phyloP scores from a whole-genome alignment of 2,329 filamentous ascomycete species.

The Corinectria fuckeliana region DNA sequence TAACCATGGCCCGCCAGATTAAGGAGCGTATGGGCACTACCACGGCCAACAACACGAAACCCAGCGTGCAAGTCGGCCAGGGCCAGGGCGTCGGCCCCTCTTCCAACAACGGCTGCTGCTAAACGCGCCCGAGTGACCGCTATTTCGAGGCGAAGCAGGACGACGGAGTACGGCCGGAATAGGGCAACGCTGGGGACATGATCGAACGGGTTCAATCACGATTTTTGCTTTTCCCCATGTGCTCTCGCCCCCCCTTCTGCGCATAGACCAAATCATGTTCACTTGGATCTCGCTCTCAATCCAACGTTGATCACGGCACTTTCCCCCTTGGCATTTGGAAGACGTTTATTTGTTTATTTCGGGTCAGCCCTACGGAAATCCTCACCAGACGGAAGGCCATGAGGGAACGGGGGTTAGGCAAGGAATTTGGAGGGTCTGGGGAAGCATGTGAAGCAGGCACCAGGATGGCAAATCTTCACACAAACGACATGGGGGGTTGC shows the following conservation, averaged over 20 bases:
- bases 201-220: constrained; percentile 41
- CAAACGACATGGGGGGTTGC: constrained; percentile 16
- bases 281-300: constrained; percentile 42
- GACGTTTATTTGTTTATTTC: constrained; percentile 22
- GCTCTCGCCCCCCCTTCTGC: constrained; percentile 37
- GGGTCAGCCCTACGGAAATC: constrained; percentile 15
- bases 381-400: constrained; percentile 15
- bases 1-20: constrained; percentile 99
- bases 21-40: constrained; percentile 99
- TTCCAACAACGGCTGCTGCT: constrained; percentile 89
- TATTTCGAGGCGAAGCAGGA: constrained; percentile 36
- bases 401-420: constrained; percentile 6
- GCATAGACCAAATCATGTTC: constrained; percentile 47
- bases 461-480: constrained; percentile 27
- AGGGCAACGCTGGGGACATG: constrained; percentile 39
- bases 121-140: constrained; percentile 50
- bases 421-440: constrained; percentile 22
- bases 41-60: constrained; percentile 96
- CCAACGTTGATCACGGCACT: constrained; percentile 22
- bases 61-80: constrained; percentile 92
- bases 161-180: constrained; percentile 36
- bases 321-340: constrained; percentile 29
- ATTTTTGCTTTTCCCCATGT: constrained; percentile 37
- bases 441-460: constrained; percentile 16
- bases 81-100: constrained; percentile 92